Evolutionary conservation across 2,329 filamentous ascomycete genomes (phyloP), one percentile per base, ranked within the genome.

Genomic region (Nothomitra cinnamomea): DNA sequence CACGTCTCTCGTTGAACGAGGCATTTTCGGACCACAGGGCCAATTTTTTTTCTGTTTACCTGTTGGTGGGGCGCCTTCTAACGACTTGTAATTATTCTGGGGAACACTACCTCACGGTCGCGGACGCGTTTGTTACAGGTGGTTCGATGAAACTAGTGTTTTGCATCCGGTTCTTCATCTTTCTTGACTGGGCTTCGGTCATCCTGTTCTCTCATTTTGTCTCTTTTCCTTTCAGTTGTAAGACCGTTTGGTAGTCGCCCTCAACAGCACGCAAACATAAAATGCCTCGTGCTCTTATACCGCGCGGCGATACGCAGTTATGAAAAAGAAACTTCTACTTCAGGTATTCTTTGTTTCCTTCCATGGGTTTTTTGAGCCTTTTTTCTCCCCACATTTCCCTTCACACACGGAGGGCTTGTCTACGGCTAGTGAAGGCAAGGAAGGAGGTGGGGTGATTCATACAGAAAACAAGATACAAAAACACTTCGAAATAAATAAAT

Each of bases 121-220:
- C 28, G 28, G 19, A 19, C 24, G 5, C 24, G 24, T 48, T 25
- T 28, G 43, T 15, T n/a, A 17, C 22, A 21, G 43, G 43, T 25
- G 28, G 43, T 48, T 48, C 4, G 38, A 41, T 6, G 38, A 25
- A 21, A 15, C 17, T 45, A 5, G 7, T 21, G 52, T n/a, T 50
- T 58, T 56, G 58, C 57, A 54, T 57, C 60, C 59, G 60, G 59
- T 58, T 57, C 61, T 60, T n/a, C n/a, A 55, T 58, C 57, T 57
- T 54, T 61, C 56, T 55, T 59, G 43, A 10, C 51, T 52, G 56
- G 53, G 57, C 53, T 59, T 56, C 22, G 54, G 51, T 54, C 40
- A 25, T 50, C 53, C 48, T 51, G 45, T 53, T 25, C 52, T 51
- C 5, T 45, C 22, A 42, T 40, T 54, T 45, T 49, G 45, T 52